Percentiles rank a stretch among this genome's conserved stretches.
These are phyloP conservation scores for Sphaerulina musiva DNA, from an alignment of 2,329 filamentous ascomycete genomes.

Conservation along the genomic window DNA sequence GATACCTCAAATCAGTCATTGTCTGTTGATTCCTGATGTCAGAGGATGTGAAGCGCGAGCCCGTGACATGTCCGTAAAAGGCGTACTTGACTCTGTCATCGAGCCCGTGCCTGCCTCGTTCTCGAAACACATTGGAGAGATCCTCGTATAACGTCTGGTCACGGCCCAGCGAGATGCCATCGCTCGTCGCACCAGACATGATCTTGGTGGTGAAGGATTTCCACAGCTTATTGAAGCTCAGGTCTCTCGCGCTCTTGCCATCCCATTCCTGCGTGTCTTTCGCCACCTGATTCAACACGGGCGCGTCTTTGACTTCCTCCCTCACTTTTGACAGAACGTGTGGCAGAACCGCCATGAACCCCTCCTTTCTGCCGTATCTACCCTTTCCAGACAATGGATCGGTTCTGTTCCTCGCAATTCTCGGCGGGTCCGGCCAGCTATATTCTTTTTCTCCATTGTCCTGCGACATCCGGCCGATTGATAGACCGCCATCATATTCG, in stretches of 20 bases:
- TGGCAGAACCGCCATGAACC: slow-evolving; percentile 22
- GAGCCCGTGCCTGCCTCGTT: slow-evolving; percentile 23
- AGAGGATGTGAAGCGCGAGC: slow-evolving; percentile 50
- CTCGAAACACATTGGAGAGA: slow-evolving; percentile 13
- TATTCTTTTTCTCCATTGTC: not conserved
- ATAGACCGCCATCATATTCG: not conserved
- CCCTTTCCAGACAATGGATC: not conserved
- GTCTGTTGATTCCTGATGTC: slow-evolving; percentile 55
- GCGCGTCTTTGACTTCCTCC: slow-evolving; percentile 30
- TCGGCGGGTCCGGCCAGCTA: not conserved
- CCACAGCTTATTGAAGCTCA: slow-evolving; percentile 27
- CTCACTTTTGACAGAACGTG: slow-evolving; percentile 23
- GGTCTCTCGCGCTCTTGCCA: slow-evolving; percentile 20
- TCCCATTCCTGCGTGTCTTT: slow-evolving; percentile 22
- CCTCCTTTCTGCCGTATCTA: slow-evolving; percentile 1
- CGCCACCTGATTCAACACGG: slow-evolving; percentile 28
- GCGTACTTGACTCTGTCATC: slow-evolving; percentile 51
- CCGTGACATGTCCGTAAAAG: slow-evolving; percentile 61
- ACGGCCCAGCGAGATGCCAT: not conserved
- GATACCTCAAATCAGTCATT: slow-evolving; percentile 78
- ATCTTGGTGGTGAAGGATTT: slow-evolving; percentile 21
- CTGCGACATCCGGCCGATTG: not conserved
- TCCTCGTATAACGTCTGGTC: slow-evolving; percentile 15
- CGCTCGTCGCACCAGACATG: slow-evolving; percentile 37
- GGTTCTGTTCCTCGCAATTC: not conserved